These are phyloP conservation scores for Pelargonium myrrhifolium DNA, from an alignment of 441 rosid species.

Conservation along the genomic window DNA sequence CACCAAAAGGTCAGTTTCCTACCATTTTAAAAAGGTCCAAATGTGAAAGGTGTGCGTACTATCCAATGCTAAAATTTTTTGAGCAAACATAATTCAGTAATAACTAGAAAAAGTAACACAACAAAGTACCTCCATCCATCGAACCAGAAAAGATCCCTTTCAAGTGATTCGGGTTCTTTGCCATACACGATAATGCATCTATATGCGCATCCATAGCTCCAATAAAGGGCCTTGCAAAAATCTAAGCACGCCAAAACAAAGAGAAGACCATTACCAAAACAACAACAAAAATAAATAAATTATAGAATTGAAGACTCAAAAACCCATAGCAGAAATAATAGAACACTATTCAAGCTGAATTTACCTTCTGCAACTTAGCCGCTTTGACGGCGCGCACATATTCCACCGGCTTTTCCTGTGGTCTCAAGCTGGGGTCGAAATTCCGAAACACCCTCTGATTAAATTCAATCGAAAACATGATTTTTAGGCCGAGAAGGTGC, in stretches of 20 bases:
- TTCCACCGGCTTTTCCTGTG: constrained; percentile 83
- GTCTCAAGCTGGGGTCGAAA: constrained; percentile 70
- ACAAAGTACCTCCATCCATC: constrained; percentile 76
- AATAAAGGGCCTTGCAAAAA: constrained; percentile 82
- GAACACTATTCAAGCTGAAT: neutral
- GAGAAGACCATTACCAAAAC: neutral
- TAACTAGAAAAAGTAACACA: neutral
- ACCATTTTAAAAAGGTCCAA: neutral
- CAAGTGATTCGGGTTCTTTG: constrained; percentile 80
- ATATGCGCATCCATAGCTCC: constrained; percentile 96
- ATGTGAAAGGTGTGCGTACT: neutral
- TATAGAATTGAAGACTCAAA: neutral
- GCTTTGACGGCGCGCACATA: constrained; percentile 84
- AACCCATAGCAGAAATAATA: neutral
- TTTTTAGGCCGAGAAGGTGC: neutral
- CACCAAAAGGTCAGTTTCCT: neutral
- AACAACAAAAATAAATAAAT: neutral
- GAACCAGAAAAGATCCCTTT: constrained; percentile 90
- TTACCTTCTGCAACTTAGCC: constrained; percentile 87
- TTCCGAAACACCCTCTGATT: constrained; percentile 81
- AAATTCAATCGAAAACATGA: neutral
- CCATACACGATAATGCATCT: constrained; percentile 87
- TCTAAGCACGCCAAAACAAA: constrained; percentile 29
- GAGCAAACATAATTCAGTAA: neutral
- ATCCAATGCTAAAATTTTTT: neutral